Base-by-base conservation (phyloP, 2,329 filamentous ascomycete species). In the Tolypocladium inflatum region DNA sequence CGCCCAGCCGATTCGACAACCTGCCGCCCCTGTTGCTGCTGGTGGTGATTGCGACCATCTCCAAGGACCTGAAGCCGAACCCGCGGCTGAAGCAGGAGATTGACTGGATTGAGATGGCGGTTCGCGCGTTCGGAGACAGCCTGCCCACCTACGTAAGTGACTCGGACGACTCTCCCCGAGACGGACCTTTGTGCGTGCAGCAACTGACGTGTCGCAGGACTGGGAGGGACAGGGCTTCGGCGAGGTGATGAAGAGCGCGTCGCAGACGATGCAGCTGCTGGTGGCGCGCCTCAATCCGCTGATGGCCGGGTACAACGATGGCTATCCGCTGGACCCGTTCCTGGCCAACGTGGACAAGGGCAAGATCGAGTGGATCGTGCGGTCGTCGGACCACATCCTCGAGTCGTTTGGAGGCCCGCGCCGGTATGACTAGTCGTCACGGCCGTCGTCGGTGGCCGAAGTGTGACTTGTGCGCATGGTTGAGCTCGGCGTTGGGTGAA, bases 1-100 rank as follows among this genome's bases (percentile, higher is more conserved):
- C 71, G 4, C 69, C 74, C 0, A 62, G 63, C 62, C 74, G 74
- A 61, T 76, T 88, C 59, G 78, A 78, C 58, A 78, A 78, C 38
- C 70, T 88, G 55, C 83, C 82, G 54, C 81, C 84, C 21, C 75
- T 88, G 23, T 77, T 88, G 55, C 75, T 86, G 23, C 76, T 88
- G 53, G 86, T 85, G 1, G 80, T 87, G 43, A 84, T 84, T 57
- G 83, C 85, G 30, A 86, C 84, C 9, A 78, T 88, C 57, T 82
- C 82, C 41, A 78, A 83, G 64, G 77, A 84, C 50, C 72, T 88
- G 52, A 77, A 78, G 58, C 74, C 76, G 5, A 80, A 79, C 45
- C 73, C 76, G 13, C 73, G 78, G 52, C 71, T 86, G 55, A 75
- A 78, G 54, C 77, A 83, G 65, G 83, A 83, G 68, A 72, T 87